Evolutionary conservation across 2,329 filamentous ascomycete genomes (phyloP), one percentile per base, ranked within the genome.

Genomic region (Colletotrichum sp.): DNA sequence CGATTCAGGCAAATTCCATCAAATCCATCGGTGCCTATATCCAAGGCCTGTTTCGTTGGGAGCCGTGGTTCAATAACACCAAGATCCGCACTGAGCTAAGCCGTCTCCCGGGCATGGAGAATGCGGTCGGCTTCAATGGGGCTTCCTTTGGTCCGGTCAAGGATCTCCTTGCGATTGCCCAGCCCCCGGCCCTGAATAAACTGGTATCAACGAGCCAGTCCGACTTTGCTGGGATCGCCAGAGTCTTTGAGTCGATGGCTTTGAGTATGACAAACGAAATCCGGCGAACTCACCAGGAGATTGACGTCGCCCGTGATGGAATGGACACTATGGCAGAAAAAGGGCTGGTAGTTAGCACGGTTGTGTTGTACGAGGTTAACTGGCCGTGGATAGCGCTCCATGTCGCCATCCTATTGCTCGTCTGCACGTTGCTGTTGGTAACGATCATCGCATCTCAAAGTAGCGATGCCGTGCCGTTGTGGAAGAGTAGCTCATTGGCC

Each of bases 371-470:
- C n/a, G 68, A 32, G 16, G 62, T 75, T 13, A 36, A 34, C 24
- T 72, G 72, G 72, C 72, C 55, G 3, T 75, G 72, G 72, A 71
- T 71, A 18, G 68, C 68, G n/a, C n/a, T n/a, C n/a, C n/a, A n/a
- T n/a, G n/a, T n/a, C n/a, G n/a, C n/a, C n/a, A n/a, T n/a, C n/a
- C n/a, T n/a, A n/a, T n/a, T n/a, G n/a, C n/a, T n/a, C n/a, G n/a
- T n/a, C n/a, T n/a, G 32, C 24, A 7, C 18, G 3, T 75, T 75
- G 7, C 6, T 67, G 52, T 36, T 52, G 4, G 9, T 71, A 2
- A 71, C 72, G 4, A 28, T 63, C 3, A 34, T n/a, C n/a, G n/a
- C n/a, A n/a, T n/a, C n/a, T n/a, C n/a, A n/a, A n/a, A n/a, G n/a
- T n/a, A n/a, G n/a, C n/a, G n/a, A n/a, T n/a, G n/a, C n/a, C n/a